These are phyloP conservation scores for Aspergillus melleus DNA, from an alignment of 2,329 filamentous ascomycete genomes.

Conservation along the genomic window DNA sequence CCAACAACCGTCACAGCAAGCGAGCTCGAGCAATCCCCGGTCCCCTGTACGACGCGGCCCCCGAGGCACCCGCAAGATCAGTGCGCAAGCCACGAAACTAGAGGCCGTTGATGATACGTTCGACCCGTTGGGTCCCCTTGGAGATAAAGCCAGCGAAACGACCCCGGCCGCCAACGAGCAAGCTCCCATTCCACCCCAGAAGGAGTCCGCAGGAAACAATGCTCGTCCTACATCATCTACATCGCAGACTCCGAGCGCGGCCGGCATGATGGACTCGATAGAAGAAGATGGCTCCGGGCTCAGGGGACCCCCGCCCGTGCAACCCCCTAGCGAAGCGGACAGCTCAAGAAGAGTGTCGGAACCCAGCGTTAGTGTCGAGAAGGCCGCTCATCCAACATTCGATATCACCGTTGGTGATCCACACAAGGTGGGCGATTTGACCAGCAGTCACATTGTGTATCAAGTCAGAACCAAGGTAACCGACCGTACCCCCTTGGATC, in stretches of 20 bases:
- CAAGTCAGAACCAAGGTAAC: constrained; percentile 86
- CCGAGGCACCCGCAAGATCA: constrained; percentile 58
- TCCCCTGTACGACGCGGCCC: constrained; percentile 52
- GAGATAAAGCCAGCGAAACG: constrained; percentile 43
- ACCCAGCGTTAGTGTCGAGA: constrained; percentile 87
- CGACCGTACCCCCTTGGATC: background rate
- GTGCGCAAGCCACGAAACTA: constrained; percentile 60
- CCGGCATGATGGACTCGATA: constrained; percentile 63
- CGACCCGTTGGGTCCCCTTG: constrained; percentile 63
- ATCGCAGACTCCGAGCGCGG: constrained; percentile 50
- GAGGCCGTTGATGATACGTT: constrained; percentile 63
- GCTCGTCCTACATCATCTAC: constrained; percentile 39
- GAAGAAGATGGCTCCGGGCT: constrained; percentile 70
- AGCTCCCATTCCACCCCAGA: constrained; percentile 60
- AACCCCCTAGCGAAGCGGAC: constrained; percentile 47
- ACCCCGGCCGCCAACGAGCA: constrained; percentile 48
- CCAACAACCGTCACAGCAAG: constrained; percentile 33
- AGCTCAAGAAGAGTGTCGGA: constrained; percentile 54
- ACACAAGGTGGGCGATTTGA: constrained; percentile 95
- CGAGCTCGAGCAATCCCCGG: constrained; percentile 45
- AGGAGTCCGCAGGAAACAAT: constrained; percentile 44
- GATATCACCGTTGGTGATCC: constrained; percentile 91
- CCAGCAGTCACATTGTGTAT: constrained; percentile 97
- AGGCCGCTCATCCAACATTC: constrained; percentile 89
- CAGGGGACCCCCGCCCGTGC: constrained; percentile 60